A percentile compares a stretch with the other conserved stretches of the same genome.
Conservation (phyloP, 352 stramenopile genomes). For the Phytopythium litorale region DNA sequence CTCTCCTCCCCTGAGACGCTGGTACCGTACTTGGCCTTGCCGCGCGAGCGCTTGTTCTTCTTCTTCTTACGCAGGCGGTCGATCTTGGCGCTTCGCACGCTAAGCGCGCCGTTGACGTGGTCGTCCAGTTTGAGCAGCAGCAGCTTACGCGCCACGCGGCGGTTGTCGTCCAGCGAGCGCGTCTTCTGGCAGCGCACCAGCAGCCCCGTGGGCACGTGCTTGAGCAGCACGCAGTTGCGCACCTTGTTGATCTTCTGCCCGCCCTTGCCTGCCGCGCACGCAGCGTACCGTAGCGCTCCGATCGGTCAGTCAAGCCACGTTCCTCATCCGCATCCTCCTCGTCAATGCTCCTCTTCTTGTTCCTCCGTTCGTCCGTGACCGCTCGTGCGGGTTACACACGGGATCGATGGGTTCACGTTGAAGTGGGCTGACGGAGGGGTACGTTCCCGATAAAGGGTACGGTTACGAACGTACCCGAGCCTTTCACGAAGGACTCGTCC, state of each 20-base stretch:
- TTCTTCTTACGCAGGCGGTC: slow-evolving; percentile 68
- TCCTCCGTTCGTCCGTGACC: background rate
- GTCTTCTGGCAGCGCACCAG: slow-evolving; percentile 80
- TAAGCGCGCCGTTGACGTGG: slow-evolving; percentile 58
- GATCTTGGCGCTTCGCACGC: slow-evolving; percentile 60
- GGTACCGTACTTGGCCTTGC: slow-evolving; percentile 50
- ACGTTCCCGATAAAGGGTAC: background rate
- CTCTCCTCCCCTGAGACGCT: slow-evolving; percentile 6
- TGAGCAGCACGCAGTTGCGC: slow-evolving; percentile 86
- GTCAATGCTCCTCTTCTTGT: no score
- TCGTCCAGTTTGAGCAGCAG: slow-evolving; percentile 76
- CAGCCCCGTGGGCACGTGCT: slow-evolving; percentile 73
- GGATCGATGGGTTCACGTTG: background rate
- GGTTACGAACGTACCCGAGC: slow-evolving; percentile 41
- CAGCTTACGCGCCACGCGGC: slow-evolving; percentile 64
- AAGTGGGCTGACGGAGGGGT: background rate
- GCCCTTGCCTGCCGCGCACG: slow-evolving; percentile 47
- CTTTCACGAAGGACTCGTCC: slow-evolving; percentile 83
- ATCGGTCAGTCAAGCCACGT: background rate
- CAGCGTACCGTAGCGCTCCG: background rate
- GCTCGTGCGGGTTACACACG: background rate
- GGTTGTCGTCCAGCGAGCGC: slow-evolving; percentile 75
- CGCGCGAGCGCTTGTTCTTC: slow-evolving; percentile 43
- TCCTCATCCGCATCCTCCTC: background rate
- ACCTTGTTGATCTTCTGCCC: slow-evolving; percentile 93